These are phyloP conservation scores for Fusarium keratoplasticum DNA, from an alignment of 2,329 filamentous ascomycete genomes.

Conservation along the genomic window DNA sequence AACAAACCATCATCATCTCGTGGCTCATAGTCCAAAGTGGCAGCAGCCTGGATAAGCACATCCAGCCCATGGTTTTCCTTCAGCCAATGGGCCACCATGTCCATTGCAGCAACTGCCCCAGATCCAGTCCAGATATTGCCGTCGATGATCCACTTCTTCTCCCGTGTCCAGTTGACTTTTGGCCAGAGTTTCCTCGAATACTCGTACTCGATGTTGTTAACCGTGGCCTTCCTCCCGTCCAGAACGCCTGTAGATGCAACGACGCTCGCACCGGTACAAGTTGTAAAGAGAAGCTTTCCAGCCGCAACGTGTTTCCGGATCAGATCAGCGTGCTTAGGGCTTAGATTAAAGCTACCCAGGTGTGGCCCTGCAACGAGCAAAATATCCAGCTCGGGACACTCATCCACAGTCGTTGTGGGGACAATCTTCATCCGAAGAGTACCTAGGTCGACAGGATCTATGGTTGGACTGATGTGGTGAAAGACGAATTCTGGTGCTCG, in stretches of 20 bases:
- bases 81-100: not conserved
- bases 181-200: constrained; percentile 49
- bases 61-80: constrained; percentile 15
- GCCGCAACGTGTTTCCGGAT: not conserved
- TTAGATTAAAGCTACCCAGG: not conserved
- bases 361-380: not conserved
- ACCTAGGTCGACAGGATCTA: not conserved
- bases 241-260: not conserved
- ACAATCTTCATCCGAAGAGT: not conserved
- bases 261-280: not conserved
- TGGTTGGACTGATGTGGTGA: not conserved
- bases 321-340: not conserved
- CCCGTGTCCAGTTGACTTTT: constrained; percentile 55
- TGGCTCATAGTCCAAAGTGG: constrained; percentile 48
- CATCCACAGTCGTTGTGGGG: not conserved
- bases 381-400: not conserved
- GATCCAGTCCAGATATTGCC: constrained; percentile 59
- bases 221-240: not conserved
- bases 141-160: constrained; percentile 57
- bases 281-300: not conserved
- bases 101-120: constrained; percentile 47
- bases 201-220: constrained; percentile 6
- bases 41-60: constrained; percentile 34
- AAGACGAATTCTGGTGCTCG: not conserved
- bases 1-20: constrained; percentile 46